Evolutionary conservation across 2,329 filamentous ascomycete species (phyloP).

Genomic region (Aureobasidium sp.): DNA sequence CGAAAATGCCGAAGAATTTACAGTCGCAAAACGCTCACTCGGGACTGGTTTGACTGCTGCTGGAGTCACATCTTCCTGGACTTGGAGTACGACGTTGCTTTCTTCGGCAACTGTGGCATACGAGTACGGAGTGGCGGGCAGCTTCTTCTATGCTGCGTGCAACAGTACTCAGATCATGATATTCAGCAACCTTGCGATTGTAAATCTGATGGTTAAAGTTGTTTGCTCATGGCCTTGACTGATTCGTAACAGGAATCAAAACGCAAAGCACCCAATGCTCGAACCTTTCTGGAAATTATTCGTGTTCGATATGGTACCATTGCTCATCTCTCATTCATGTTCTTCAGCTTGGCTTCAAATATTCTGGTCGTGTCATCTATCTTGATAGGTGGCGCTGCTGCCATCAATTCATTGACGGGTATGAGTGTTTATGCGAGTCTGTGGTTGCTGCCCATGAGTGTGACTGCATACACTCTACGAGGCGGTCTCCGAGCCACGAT

Average conservation of each 20-base stretch:
- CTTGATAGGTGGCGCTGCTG: slow-evolving; percentile 22
- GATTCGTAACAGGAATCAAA: slow-evolving; percentile 16
- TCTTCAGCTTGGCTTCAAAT: slow-evolving; percentile 16
- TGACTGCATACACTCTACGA: slow-evolving; percentile 25
- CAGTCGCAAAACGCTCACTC: slow-evolving; percentile 29
- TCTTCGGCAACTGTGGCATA: slow-evolving; percentile 27
- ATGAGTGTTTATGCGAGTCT: slow-evolving; percentile 23
- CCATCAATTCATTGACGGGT: slow-evolving; percentile 22
- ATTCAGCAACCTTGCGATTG: slow-evolving; percentile 19
- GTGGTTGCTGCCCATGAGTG: slow-evolving; percentile 25
- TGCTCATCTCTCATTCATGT: slow-evolving; percentile 16
- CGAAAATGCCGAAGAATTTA: slow-evolving; percentile 38
- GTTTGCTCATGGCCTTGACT: too few relatives aligned
- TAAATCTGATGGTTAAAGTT: too few relatives aligned
- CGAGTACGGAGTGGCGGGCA: slow-evolving; percentile 29
- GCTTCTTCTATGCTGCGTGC: slow-evolving; percentile 19
- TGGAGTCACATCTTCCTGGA: slow-evolving; percentile 27
- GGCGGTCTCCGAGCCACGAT: slow-evolving; percentile 26
- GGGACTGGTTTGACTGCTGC: slow-evolving; percentile 26
- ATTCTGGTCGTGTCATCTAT: slow-evolving; percentile 1
- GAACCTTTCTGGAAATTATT: slow-evolving; percentile 22
- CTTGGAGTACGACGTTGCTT: slow-evolving; percentile 18
- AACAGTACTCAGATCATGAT: slow-evolving; percentile 23
- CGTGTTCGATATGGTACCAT: slow-evolving; percentile 20
- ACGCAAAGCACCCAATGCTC: slow-evolving; percentile 19